phyloP scores from a whole-genome alignment of 2,329 filamentous ascomycete genomes.

The Gaeumannomyces sp. region DNA sequence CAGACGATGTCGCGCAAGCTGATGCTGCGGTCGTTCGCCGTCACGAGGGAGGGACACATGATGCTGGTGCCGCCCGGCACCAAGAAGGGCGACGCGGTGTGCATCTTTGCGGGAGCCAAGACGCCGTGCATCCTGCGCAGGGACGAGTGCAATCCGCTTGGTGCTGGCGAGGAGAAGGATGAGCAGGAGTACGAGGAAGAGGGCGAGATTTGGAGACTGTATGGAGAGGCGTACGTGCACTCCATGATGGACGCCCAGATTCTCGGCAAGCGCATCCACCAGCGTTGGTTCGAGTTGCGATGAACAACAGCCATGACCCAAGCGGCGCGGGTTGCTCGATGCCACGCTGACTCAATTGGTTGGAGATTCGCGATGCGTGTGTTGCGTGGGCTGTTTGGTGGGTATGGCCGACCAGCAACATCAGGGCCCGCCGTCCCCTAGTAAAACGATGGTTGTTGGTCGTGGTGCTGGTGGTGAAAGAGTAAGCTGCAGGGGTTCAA shows the following conservation, averaged over 20 bases:
- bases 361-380: no score
- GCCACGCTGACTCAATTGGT: neutral
- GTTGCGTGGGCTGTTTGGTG: no score
- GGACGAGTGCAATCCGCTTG: neutral
- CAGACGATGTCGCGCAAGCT: neutral
- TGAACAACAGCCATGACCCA: neutral
- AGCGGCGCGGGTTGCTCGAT: neutral
- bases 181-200: neutral
- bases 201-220: neutral
- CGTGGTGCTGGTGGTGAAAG: neutral
- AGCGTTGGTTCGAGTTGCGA: neutral
- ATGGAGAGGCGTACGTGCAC: slow-evolving; percentile 5
- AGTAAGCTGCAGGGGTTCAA: neutral
- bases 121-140: slow-evolving; percentile 2
- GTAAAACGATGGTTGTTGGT: no score
- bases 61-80: slow-evolving; percentile 3
- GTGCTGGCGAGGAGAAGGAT: no score
- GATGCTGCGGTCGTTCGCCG: neutral
- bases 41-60: neutral
- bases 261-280: neutral
- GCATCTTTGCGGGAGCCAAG: slow-evolving; percentile 3
- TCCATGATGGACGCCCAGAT: slow-evolving; percentile 1
- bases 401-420: no score
- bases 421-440: no score
- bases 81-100: neutral